Conservation (phyloP, 768 basidiomycete genomes). For the Auricularia heimuer region DNA sequence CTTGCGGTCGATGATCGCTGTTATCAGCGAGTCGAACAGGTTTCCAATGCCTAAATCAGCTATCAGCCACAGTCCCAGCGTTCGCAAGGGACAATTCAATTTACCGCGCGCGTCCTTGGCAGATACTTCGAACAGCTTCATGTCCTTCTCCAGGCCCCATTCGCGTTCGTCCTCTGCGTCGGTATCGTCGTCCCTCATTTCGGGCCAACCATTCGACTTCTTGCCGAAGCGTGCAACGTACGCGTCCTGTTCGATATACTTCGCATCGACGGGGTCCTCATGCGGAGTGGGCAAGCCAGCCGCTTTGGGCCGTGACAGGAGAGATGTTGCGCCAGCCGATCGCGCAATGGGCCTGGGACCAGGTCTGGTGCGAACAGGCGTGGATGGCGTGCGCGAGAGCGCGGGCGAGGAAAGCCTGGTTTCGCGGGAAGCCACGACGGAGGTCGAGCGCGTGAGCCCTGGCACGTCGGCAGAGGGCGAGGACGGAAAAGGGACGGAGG, state of each 20-base stretch:
- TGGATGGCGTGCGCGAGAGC: background rate
- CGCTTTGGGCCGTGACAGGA: slow-evolving; percentile 1
- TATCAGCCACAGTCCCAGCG: slow-evolving; percentile 8
- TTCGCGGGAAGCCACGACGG: background rate
- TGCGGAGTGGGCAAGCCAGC: background rate
- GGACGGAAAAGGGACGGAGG: slow-evolving; percentile 48
- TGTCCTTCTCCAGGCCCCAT: slow-evolving; percentile 72
- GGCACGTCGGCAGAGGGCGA: slow-evolving; percentile 14
- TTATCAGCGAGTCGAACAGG: slow-evolving; percentile 72
- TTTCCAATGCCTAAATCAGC: slow-evolving; percentile 55
- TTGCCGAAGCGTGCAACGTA: slow-evolving; percentile 27
- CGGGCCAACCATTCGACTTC: slow-evolving; percentile 57
- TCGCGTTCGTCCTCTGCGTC: slow-evolving; percentile 37
- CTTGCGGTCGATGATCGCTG: slow-evolving; percentile 67
- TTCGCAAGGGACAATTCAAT: slow-evolving; percentile 16
- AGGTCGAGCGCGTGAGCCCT: slow-evolving; percentile 4
- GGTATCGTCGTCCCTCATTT: slow-evolving; percentile 23
- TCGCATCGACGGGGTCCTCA: background rate
- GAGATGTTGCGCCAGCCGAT: background rate
- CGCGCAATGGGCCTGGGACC: background rate
- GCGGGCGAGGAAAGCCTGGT: background rate
- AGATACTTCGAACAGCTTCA: slow-evolving; percentile 86
- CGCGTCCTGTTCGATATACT: background rate
- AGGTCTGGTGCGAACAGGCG: background rate
- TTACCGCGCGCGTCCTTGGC: slow-evolving; percentile 80